Evolutionary conservation across 257 asterid genomes (phyloP).

Genomic region (Ligustrum vulgare): DNA sequence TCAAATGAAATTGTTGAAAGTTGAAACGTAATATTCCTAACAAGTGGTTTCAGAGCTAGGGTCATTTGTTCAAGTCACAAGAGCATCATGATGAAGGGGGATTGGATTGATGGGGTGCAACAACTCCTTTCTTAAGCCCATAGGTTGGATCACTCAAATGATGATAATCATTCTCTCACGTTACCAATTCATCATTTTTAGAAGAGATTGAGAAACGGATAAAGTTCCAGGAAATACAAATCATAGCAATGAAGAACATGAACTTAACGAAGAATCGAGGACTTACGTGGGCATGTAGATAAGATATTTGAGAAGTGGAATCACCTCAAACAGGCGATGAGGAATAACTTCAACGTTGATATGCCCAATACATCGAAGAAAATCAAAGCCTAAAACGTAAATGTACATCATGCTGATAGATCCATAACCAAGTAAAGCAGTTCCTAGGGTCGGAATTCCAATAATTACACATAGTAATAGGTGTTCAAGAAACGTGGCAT

Average conservation of each 20-base stretch:
- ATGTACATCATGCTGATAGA: slow-evolving; percentile 62
- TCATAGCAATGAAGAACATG: neutral
- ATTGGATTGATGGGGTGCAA: too few species aligned
- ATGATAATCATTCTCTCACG: too few species aligned
- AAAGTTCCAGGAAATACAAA: neutral
- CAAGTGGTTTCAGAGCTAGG: too few species aligned
- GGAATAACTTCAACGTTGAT: slow-evolving; percentile 77
- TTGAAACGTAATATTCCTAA: too few species aligned
- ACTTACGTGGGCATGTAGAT: slow-evolving; percentile 84
- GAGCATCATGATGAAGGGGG: too few species aligned
- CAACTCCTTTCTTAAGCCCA: too few species aligned
- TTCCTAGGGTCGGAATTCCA: slow-evolving; percentile 75
- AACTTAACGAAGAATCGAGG: neutral
- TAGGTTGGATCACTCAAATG: too few species aligned
- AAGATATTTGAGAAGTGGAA: slow-evolving; percentile 64
- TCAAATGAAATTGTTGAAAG: too few species aligned
- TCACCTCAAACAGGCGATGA: slow-evolving; percentile 38
- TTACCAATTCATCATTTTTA: too few species aligned
- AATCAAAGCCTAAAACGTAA: slow-evolving; percentile 72
- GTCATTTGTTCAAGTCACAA: too few species aligned
- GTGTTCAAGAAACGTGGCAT: slow-evolving; percentile 84
- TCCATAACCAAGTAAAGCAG: slow-evolving; percentile 64
- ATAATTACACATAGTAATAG: slow-evolving; percentile 54
- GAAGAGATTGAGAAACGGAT: neutral
- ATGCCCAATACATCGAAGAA: slow-evolving; percentile 82